Conservation (phyloP, 2,329 filamentous ascomycete species). For the Plectosphaerella cucumerina region DNA sequence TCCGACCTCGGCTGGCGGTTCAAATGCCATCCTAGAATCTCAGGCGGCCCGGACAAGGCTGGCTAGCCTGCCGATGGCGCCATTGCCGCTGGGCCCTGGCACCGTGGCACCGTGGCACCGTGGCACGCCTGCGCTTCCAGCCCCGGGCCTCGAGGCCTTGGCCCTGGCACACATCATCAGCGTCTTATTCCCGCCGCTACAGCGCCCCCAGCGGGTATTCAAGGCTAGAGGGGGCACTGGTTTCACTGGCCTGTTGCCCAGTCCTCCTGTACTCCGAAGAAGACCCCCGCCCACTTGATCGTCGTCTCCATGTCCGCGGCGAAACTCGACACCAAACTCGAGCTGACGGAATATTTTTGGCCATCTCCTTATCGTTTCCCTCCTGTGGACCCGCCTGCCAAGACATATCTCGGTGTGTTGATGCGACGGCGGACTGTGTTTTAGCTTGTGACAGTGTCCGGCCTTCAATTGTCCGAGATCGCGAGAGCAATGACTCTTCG, state of each 20-base stretch:
- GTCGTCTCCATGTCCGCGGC: background rate
- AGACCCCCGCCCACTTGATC: background rate
- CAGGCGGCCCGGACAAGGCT: background rate
- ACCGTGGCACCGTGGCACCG: background rate
- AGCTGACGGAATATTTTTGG: background rate
- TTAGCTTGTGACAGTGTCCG: conserved; percentile 2
- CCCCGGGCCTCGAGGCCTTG: background rate
- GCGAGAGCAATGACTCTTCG: background rate
- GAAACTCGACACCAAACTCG: background rate
- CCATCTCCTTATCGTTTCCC: background rate
- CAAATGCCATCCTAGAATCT: background rate
- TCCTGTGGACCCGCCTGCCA: background rate
- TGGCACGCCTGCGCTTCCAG: background rate
- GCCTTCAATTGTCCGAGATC: conserved; percentile 13
- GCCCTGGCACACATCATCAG: background rate
- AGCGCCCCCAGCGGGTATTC: conserved; percentile 1
- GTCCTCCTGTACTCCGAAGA: background rate
- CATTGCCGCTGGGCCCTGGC: background rate
- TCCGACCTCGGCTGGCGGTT: background rate
- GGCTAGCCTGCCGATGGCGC: background rate
- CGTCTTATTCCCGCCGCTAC: conserved; percentile 1
- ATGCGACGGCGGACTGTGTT: background rate
- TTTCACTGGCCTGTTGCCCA: background rate
- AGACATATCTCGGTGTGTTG: background rate
- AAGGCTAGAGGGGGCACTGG: conserved; percentile 1